These are phyloP conservation scores for Scenedesmus sp. DNA, from an alignment of 163 green algal genomes.

Conservation along the genomic window DNA sequence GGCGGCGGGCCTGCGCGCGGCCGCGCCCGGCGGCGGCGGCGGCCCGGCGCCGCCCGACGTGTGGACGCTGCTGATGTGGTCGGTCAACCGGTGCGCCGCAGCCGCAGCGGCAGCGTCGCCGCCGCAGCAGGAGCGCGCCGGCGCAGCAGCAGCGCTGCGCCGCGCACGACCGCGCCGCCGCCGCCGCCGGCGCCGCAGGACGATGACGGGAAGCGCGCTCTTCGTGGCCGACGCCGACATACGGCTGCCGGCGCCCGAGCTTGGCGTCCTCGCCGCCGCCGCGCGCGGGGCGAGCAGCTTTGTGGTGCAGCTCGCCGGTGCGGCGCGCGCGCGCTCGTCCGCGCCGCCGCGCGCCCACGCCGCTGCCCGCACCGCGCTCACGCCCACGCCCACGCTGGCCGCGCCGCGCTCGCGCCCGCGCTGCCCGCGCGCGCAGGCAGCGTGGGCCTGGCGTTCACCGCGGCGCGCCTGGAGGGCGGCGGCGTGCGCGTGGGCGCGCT, in stretches of 20 bases:
- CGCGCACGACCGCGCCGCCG: too few species aligned
- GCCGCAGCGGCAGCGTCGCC: too few species aligned
- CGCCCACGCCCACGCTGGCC: too few species aligned
- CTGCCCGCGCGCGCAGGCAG: conserved; percentile 1
- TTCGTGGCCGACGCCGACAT: conserved; percentile 10
- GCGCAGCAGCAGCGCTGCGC: too few species aligned
- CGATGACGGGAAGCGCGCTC: background rate
- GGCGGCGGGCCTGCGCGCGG: background rate
- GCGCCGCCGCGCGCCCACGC: too few species aligned
- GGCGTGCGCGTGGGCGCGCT: background rate
- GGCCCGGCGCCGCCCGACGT: background rate
- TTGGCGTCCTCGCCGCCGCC: background rate
- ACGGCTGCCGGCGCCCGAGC: conserved; percentile 23
- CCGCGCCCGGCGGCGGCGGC: background rate
- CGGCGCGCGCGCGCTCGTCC: too few species aligned
- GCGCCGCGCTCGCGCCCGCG: too few species aligned
- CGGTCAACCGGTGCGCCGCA: conserved; percentile 17
- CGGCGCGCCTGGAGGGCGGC: background rate
- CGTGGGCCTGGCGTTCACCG: conserved; percentile 2
- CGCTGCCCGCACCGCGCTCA: too few species aligned
- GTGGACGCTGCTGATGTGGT: conserved; percentile 35
- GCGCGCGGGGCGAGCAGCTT: background rate
- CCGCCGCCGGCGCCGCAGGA: background rate
- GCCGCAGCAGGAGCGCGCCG: too few species aligned
- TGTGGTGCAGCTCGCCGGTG: conserved; percentile 28